phyloP scores from a whole-genome alignment of 2,329 filamentous ascomycete genomes.

The Pleomassaria siparia region DNA sequence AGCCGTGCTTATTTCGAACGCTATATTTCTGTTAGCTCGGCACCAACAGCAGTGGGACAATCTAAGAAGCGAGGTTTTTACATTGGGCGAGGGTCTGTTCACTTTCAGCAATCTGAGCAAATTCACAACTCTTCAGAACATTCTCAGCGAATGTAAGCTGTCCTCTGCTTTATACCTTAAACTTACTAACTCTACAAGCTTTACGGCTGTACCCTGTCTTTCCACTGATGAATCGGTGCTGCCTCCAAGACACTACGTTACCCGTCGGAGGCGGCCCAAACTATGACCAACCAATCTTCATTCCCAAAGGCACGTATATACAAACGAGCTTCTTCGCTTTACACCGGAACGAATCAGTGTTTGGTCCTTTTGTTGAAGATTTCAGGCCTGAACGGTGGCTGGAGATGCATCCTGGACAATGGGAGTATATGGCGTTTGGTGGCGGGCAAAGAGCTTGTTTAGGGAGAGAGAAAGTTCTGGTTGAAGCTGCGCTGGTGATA shows the following conservation, averaged over 20 bases:
- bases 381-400: constrained; percentile 16
- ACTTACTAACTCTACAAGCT: constrained; percentile 5
- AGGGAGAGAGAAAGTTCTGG: constrained; percentile 15
- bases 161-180: neutral
- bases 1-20: constrained; percentile 22
- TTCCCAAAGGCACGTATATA: constrained; percentile 10
- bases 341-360: constrained; percentile 37
- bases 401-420: constrained; percentile 8
- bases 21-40: constrained; percentile 28
- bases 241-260: constrained; percentile 14
- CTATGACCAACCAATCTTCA: constrained; percentile 9
- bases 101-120: constrained; percentile 56
- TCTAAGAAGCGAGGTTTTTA: constrained; percentile 32
- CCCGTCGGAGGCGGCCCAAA: constrained; percentile 18
- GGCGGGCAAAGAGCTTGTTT: constrained; percentile 15
- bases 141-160: constrained; percentile 56
- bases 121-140: constrained; percentile 58
- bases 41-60: constrained; percentile 32
- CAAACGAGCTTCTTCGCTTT: constrained; percentile 46
- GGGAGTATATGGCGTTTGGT: constrained; percentile 18
- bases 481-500: constrained; percentile 16
- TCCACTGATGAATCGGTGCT: constrained; percentile 11
- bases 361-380: constrained; percentile 11
- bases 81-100: constrained; percentile 29
- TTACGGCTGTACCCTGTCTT: constrained; percentile 20